phyloP scores from a whole-genome alignment of 176 grass and related monocot genomes.

The Paspalum vaginatum region DNA sequence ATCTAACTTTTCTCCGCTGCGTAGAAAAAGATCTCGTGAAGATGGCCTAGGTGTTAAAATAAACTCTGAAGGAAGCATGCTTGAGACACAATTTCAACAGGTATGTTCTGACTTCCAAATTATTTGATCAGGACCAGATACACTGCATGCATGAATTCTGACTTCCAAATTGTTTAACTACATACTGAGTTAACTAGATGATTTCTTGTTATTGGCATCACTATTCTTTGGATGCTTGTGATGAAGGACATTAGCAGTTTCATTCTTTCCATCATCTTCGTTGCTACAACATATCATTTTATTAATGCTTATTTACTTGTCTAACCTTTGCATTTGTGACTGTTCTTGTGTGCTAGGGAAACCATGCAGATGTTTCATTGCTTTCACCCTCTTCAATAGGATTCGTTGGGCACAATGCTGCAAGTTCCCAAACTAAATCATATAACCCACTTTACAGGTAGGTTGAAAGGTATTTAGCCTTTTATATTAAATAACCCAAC shows the following conservation, averaged over 20 bases:
- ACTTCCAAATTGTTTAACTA: constrained; percentile 20
- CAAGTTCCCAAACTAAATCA: constrained; percentile 43
- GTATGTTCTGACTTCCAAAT: constrained; percentile 36
- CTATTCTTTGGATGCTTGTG: constrained; percentile 22
- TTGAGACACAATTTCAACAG: constrained; percentile 42
- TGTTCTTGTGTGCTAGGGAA: constrained; percentile 41
- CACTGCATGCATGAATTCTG: constrained; percentile 4
- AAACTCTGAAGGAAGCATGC: constrained; percentile 27
- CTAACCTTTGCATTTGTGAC: constrained; percentile 6
- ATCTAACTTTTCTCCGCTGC: constrained; percentile 33
- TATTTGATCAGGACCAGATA: constrained; percentile 9
- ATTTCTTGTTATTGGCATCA: constrained; percentile 19
- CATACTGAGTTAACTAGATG: constrained; percentile 25
- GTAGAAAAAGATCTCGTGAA: constrained; percentile 43
- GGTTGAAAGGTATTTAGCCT: constrained; percentile 19
- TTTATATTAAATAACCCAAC: constrained; percentile 2
- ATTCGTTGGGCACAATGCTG: constrained; percentile 41
- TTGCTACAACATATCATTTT: not conserved
- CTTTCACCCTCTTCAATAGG: constrained; percentile 43
- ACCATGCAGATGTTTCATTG: constrained; percentile 39
- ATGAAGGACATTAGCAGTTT: constrained; percentile 25
- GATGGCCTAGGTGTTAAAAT: constrained; percentile 18
- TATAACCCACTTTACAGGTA: constrained; percentile 41
- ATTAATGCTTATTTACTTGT: constrained; percentile 1
- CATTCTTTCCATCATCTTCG: not conserved